These are phyloP conservation scores for Leucogyrophana mollusca DNA, from an alignment of 768 basidiomycete genomes.

Conservation along the genomic window DNA sequence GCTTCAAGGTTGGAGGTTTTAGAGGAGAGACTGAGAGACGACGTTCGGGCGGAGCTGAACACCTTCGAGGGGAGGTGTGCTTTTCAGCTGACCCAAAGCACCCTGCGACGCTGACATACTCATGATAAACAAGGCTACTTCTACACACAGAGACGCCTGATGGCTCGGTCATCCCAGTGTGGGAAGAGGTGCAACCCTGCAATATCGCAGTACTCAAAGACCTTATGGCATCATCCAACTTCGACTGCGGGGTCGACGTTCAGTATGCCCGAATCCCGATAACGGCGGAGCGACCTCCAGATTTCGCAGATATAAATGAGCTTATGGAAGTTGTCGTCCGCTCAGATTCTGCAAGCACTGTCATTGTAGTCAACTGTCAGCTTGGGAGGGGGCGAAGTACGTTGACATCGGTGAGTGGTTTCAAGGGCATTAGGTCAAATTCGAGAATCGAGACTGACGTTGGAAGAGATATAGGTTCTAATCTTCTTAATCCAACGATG, in stretches of 20 bases:
- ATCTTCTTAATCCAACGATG: conserved; percentile 83
- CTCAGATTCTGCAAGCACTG: conserved; percentile 63
- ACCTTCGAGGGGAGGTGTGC: conserved; percentile 79
- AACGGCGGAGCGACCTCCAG: conserved; percentile 83
- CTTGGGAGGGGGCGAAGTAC: conserved; percentile 92
- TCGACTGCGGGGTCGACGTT: conserved; percentile 54
- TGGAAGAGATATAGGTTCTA: conserved; percentile 53
- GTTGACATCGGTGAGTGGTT: conserved; percentile 67
- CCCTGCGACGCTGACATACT: conserved; percentile 3
- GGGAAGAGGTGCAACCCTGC: conserved; percentile 80
- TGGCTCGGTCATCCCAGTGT: conserved; percentile 87
- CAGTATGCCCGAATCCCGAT: conserved; percentile 87
- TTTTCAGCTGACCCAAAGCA: background rate
- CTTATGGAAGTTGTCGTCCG: conserved; percentile 78
- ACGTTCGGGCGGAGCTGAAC: conserved; percentile 80
- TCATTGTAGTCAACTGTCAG: conserved; percentile 94
- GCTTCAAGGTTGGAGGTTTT: conserved; percentile 84
- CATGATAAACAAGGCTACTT: conserved; percentile 52
- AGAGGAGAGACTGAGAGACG: conserved; percentile 86
- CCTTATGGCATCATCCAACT: conserved; percentile 67
- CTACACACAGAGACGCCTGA: conserved; percentile 88
- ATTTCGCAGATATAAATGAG: conserved; percentile 71
- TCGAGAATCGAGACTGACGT: background rate
- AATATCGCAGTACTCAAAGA: conserved; percentile 85
- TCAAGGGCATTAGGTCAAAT: background rate